Percentiles rank a stretch among this genome's conserved stretches.
Evolutionary conservation across 805 yeast species (phyloP).

Genomic region (Hanseniaspora clermontiae): DNA sequence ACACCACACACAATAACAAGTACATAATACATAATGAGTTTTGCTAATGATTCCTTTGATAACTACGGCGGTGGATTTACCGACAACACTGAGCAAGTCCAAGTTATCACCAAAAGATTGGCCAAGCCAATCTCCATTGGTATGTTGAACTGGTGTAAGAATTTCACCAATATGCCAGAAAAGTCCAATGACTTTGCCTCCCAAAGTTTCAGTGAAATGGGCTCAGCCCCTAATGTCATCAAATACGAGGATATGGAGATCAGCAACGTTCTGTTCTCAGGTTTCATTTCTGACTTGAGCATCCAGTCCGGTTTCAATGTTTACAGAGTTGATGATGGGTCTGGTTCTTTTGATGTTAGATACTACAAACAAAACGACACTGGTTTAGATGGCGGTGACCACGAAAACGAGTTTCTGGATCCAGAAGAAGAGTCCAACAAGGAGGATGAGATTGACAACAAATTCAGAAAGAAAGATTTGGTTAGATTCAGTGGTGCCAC

Average conservation of each 20-base stretch:
- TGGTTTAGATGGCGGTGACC: background rate
- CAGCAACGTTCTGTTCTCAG: conserved; percentile 9
- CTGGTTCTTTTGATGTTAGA: conserved; percentile 13
- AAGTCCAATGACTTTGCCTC: background rate
- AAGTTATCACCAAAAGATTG: conserved; percentile 10
- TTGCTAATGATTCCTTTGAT: conserved; percentile 7
- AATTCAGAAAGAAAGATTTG: conserved; percentile 9
- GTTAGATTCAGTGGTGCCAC: conserved; percentile 11
- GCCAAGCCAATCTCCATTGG: conserved; percentile 9
- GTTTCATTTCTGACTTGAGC: conserved; percentile 6
- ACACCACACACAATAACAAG: background rate
- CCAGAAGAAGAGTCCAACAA: background rate
- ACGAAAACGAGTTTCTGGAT: background rate
- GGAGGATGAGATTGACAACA: conserved; percentile 2
- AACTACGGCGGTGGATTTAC: conserved; percentile 8
- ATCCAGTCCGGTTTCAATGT: conserved; percentile 10
- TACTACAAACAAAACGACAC: conserved; percentile 2
- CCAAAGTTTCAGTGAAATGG: conserved; percentile 5
- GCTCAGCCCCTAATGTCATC: background rate
- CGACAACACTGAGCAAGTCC: conserved; percentile 1
- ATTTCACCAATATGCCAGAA: background rate
- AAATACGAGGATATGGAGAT: conserved; percentile 13
- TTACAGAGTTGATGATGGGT: conserved; percentile 12
- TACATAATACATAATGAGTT: background rate
- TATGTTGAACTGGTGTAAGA: conserved; percentile 12